Conservation (phyloP, 129 eudicot species). For the Kitagawia praeruptora region DNA sequence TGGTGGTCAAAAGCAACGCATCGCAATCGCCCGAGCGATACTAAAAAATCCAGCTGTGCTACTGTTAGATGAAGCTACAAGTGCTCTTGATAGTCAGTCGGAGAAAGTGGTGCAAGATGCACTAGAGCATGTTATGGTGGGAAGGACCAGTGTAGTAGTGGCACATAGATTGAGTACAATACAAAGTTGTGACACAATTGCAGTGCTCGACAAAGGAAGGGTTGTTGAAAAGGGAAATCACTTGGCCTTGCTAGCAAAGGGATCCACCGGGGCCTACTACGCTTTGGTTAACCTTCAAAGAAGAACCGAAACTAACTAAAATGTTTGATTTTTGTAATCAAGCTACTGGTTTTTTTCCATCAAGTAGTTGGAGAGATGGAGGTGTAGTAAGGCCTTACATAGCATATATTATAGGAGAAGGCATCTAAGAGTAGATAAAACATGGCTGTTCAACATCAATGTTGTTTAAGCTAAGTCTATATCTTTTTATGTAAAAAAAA, state of each 20-base stretch:
- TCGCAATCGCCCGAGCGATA: slow-evolving; percentile 70
- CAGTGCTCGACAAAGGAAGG: slow-evolving; percentile 60
- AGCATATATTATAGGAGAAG: neutral
- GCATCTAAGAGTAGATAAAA: neutral
- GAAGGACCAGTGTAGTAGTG: slow-evolving; percentile 75
- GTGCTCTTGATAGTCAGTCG: slow-evolving; percentile 77
- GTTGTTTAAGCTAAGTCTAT: too few species aligned
- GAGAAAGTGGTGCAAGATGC: slow-evolving; percentile 84
- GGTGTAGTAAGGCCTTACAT: neutral
- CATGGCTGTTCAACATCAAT: too few species aligned
- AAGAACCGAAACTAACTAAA: neutral
- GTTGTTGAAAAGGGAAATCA: slow-evolving; percentile 82
- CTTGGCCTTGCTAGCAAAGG: slow-evolving; percentile 55
- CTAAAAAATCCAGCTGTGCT: slow-evolving; percentile 48
- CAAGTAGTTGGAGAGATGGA: slow-evolving; percentile 8
- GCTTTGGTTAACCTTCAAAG: slow-evolving; percentile 59
- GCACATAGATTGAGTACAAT: slow-evolving; percentile 84
- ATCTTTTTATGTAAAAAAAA: neutral
- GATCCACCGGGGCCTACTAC: slow-evolving; percentile 56
- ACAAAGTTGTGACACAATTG: slow-evolving; percentile 57
- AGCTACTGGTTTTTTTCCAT: slow-evolving; percentile 9
- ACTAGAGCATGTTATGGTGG: slow-evolving; percentile 67
- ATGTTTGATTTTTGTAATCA: neutral
- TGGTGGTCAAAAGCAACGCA: slow-evolving; percentile 78
- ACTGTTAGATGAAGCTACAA: slow-evolving; percentile 77